phyloP scores from a whole-genome alignment of 2,329 filamentous ascomycete genomes.

The Aureobasidium melanogenum region DNA sequence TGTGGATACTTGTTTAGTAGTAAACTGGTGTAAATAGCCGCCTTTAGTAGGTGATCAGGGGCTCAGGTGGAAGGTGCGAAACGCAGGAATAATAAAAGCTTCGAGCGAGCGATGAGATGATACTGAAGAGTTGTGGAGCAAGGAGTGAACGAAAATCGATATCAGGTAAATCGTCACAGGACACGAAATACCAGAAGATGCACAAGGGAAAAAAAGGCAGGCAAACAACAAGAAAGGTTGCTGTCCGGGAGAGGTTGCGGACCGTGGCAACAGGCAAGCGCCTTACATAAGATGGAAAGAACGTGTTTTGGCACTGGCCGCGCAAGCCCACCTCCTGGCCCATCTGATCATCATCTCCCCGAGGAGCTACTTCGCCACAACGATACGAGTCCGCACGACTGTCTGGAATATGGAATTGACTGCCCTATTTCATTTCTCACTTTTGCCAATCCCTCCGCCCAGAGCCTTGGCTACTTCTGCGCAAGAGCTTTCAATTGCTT shows the following conservation, averaged over 20 bases:
- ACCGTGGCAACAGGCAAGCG: constrained; percentile 1
- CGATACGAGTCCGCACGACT: constrained; percentile 6
- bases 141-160: constrained; percentile 11
- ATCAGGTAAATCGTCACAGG: background rate
- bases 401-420: background rate
- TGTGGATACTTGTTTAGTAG: background rate
- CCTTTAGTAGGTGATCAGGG: background rate
- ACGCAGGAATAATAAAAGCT: background rate
- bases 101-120: constrained; percentile 5
- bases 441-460: background rate
- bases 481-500: constrained; percentile 5
- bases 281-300: constrained; percentile 10
- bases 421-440: constrained; percentile 1
- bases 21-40: background rate
- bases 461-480: background rate
- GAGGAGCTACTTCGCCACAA: constrained; percentile 11
- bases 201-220: background rate
- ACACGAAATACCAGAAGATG: background rate
- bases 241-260: background rate
- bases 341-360: constrained; percentile 11
- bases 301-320: constrained; percentile 8
- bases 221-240: constrained; percentile 5
- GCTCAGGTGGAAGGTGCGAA: background rate
- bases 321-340: constrained; percentile 10
- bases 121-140: background rate